Evolutionary conservation across 108 stramenopile genomes (phyloP).

Genomic region (Chaetoceros muelleri): DNA sequence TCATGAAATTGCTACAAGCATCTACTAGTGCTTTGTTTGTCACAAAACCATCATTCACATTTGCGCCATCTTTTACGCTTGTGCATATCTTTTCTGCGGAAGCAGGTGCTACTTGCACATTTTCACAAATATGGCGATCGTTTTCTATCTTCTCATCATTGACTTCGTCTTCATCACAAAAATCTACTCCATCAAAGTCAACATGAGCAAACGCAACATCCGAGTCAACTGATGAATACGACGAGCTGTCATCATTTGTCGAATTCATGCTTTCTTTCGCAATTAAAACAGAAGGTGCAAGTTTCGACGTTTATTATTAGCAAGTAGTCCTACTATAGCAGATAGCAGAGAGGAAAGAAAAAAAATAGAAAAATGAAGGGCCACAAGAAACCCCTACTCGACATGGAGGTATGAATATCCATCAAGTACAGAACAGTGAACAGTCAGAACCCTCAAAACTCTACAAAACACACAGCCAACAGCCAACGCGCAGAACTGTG

Average conservation of each 20-base stretch:
- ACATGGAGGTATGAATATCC: no score
- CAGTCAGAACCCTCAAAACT: no score
- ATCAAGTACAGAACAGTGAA: no score
- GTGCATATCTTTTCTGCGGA: neutral
- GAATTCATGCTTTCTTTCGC: neutral
- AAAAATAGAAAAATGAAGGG: neutral
- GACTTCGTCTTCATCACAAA: constrained; percentile 26
- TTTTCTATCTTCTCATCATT: neutral
- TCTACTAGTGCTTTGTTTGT: neutral
- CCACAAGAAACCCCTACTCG: no score
- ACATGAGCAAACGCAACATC: constrained; percentile 48
- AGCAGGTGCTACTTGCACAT: neutral
- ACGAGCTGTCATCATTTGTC: neutral
- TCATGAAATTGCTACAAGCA: neutral
- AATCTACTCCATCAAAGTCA: constrained; percentile 61
- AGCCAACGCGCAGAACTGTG: no score
- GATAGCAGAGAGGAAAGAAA: neutral
- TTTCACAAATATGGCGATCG: constrained; percentile 4
- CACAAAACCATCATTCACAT: no score
- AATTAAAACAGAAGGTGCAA: no score
- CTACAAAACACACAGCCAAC: no score
- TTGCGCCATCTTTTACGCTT: neutral
- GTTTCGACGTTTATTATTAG: no score
- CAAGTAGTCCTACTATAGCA: no score
- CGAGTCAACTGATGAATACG: constrained; percentile 12